These are phyloP conservation scores for Saturnispora galanensis DNA, from an alignment of 805 yeast species.

Conservation along the genomic window DNA sequence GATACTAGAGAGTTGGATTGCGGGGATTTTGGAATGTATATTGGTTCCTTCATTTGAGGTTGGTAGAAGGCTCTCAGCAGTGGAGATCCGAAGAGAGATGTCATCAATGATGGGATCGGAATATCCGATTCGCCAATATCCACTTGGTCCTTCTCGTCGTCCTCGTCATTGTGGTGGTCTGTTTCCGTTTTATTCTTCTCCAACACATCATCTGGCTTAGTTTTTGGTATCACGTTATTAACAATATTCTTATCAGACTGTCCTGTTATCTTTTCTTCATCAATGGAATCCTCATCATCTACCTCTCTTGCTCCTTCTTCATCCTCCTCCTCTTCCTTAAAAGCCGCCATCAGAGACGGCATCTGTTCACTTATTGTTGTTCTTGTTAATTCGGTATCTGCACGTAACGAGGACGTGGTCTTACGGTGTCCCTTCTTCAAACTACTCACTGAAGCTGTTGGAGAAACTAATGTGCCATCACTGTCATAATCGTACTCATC, in stretches of 20 bases:
- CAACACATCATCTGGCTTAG: not conserved
- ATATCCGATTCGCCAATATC: not conserved
- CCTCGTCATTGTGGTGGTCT: not conserved
- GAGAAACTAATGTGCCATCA: slow-evolving; percentile 6
- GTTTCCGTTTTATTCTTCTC: not conserved
- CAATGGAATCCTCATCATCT: slow-evolving; percentile 29
- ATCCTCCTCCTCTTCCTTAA: slow-evolving; percentile 26
- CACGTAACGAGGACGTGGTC: slow-evolving; percentile 3
- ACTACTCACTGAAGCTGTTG: not conserved
- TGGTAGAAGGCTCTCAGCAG: slow-evolving; percentile 17
- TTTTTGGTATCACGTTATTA: too few species aligned
- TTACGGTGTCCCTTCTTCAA: slow-evolving; percentile 1
- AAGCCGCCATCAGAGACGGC: slow-evolving; percentile 59
- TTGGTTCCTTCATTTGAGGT: slow-evolving; percentile 20
- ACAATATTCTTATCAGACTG: not conserved
- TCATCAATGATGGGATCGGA: slow-evolving; percentile 2
- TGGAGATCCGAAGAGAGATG: slow-evolving; percentile 11
- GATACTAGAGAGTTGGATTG: too few species aligned
- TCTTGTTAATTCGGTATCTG: slow-evolving; percentile 11
- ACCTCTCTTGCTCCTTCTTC: slow-evolving; percentile 22
- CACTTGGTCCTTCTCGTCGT: slow-evolving; percentile 1
- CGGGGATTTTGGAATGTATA: slow-evolving; percentile 12
- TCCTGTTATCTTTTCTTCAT: slow-evolving; percentile 13
- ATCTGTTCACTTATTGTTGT: slow-evolving; percentile 54
- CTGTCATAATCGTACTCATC: slow-evolving; percentile 7